Conservation (phyloP, 495 filamentous ascomycete genomes). For the Parachaetomium inaequale region DNA sequence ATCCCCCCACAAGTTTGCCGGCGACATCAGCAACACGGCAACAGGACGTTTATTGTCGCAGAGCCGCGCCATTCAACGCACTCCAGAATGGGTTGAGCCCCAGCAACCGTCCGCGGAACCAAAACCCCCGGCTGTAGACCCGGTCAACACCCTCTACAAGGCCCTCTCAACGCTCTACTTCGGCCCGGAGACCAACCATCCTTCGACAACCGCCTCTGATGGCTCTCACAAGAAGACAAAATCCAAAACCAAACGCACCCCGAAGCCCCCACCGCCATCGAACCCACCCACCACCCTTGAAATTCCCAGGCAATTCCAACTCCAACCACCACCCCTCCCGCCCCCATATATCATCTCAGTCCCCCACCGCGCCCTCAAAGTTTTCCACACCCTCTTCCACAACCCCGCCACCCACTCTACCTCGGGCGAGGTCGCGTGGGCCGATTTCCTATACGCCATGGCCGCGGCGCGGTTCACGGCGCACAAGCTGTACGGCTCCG, state of each 20-base stretch:
- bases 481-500: slow-evolving; percentile 52
- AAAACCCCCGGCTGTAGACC: not conserved
- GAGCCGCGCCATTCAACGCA: slow-evolving; percentile 41
- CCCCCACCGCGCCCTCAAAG: slow-evolving; percentile 36
- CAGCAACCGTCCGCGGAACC: slow-evolving; percentile 22
- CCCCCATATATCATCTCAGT: slow-evolving; percentile 36
- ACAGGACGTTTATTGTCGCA: slow-evolving; percentile 31
- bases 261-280: not conserved
- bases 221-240: too few species aligned
- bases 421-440: slow-evolving; percentile 48
- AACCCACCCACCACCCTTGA: not conserved
- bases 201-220: too few species aligned
- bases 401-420: slow-evolving; percentile 18
- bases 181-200: too few species aligned
- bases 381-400: slow-evolving; percentile 29
- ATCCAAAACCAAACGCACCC: slow-evolving; percentile 41
- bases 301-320: too few species aligned
- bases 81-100: slow-evolving; percentile 49
- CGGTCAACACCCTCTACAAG: slow-evolving; percentile 15
- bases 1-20: slow-evolving; percentile 11
- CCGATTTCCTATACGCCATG: slow-evolving; percentile 54
- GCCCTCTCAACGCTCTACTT: slow-evolving; percentile 21
- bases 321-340: too few species aligned
- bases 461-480: slow-evolving; percentile 41
- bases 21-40: slow-evolving; percentile 19